phyloP scores from a whole-genome alignment of 2,329 filamentous ascomycete genomes.

The Monosporascus ibericus region DNA sequence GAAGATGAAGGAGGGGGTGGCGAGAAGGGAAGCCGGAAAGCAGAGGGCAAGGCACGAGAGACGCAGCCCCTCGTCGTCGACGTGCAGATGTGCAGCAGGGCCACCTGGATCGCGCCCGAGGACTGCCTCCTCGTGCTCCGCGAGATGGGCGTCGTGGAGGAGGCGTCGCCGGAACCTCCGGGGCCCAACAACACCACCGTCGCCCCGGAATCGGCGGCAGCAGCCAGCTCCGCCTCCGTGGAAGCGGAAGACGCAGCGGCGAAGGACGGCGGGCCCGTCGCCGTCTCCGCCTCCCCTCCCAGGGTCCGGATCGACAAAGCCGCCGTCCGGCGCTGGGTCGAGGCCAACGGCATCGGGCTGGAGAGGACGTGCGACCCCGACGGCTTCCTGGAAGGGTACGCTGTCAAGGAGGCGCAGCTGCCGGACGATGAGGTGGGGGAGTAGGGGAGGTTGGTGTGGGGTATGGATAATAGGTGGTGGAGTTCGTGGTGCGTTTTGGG shows the following conservation, averaged over 20 bases:
- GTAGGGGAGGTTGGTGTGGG: slow-evolving; percentile 2
- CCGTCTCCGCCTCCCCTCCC: slow-evolving; percentile 5
- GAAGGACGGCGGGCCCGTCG: background rate
- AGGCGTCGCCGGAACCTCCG: slow-evolving; percentile 44
- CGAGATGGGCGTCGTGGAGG: slow-evolving; percentile 68
- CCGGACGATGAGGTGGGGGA: slow-evolving; percentile 27
- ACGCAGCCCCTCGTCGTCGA: slow-evolving; percentile 35
- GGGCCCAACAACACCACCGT: slow-evolving; percentile 21
- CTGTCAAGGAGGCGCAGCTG: slow-evolving; percentile 34
- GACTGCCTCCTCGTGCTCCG: slow-evolving; percentile 75
- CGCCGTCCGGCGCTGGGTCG: slow-evolving; percentile 61
- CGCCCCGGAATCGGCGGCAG: slow-evolving; percentile 6
- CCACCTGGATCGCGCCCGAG: slow-evolving; percentile 78
- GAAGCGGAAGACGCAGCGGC: background rate
- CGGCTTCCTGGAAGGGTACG: slow-evolving; percentile 68
- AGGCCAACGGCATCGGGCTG: slow-evolving; percentile 54
- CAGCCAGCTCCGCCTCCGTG: slow-evolving; percentile 2
- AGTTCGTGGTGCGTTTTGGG: background rate
- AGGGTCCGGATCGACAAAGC: slow-evolving; percentile 49
- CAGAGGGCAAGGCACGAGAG: slow-evolving; percentile 28
- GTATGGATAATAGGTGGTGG: background rate
- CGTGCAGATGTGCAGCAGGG: slow-evolving; percentile 64
- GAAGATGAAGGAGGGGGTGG: slow-evolving; percentile 10
- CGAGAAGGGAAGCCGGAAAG: slow-evolving; percentile 3
- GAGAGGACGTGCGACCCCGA: slow-evolving; percentile 63